Evolutionary conservation across 768 basidiomycete genomes (phyloP), one percentile per base, ranked within the genome.

Genomic region (Boletus vermiculosoides): DNA sequence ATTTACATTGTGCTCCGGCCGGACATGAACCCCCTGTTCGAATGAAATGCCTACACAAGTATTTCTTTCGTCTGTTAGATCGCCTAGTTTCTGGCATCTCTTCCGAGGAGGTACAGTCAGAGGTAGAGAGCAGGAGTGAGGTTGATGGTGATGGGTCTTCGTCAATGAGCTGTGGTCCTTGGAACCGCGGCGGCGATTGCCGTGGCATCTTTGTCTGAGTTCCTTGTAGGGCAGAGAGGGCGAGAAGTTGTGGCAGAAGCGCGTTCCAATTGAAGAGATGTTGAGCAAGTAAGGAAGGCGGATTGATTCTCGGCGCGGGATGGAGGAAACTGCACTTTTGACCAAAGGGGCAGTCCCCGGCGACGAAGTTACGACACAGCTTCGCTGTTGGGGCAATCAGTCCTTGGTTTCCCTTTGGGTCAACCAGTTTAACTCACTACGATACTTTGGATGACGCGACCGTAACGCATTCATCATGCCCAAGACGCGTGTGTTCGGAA

Each of bases 1-100:
- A 78, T 56, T 64, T 72, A 59, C 77, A 80, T 8, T 68, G 60
- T 36, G 74, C 70, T 16, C 76, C 78, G 15, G 73, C 63, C 4
- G 76, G 78, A 62, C 78, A 80, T 73, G 72, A 73, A 1, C 76
- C 77, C 22, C 71, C 65, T 61, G 76, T 75, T 51, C 75, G 74
- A 49, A 74, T 59, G 63, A 76, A 78, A 58, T 77, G 74, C 50
- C 72, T 71, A 61, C 77, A 80, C 7, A 76, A 72, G 11, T 71
- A 64, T 25, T 72, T 79, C 53, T 72, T 73, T 66, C 53, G 58
- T 37, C 15, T 55, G 45, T 13, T 48, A n/a, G 11, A 18, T 11
- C 10, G 46, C 37, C 28, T 45, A 13, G 40, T 42, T 20, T 46
- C 45, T 50, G 50, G 41, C 33, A 45, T 25, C 37, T 49, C 55